These are phyloP conservation scores for Alternaria conjuncta DNA, from an alignment of 2,329 filamentous ascomycete species.

Conservation along the genomic window DNA sequence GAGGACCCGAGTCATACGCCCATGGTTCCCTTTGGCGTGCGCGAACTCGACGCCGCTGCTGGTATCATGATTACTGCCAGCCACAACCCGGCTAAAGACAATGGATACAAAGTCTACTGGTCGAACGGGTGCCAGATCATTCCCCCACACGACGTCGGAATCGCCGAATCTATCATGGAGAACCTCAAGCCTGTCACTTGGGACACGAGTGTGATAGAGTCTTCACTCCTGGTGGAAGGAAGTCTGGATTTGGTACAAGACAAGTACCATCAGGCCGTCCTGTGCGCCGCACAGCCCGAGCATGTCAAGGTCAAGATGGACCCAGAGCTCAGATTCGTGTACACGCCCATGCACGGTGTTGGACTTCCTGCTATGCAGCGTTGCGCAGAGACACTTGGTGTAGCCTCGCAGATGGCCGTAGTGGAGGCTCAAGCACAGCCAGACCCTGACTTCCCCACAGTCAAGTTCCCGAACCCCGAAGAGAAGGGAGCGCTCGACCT, in stretches of 20 bases:
- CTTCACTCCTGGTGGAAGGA: constrained; percentile 50
- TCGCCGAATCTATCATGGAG: constrained; percentile 62
- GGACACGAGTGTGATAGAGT: constrained; percentile 54
- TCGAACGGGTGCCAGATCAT: constrained; percentile 71
- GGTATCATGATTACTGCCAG: constrained; percentile 72
- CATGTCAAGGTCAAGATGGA: constrained; percentile 23
- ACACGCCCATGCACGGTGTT: constrained; percentile 65
- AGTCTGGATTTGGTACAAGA: constrained; percentile 51
- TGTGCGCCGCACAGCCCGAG: constrained; percentile 47
- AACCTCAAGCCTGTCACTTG: constrained; percentile 61
- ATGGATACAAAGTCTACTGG: constrained; percentile 73
- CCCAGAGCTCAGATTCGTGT: constrained; percentile 55
- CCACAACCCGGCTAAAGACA: constrained; percentile 69
- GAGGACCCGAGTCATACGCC: constrained; percentile 65
- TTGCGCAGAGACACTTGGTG: constrained; percentile 48
- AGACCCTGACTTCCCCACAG: constrained; percentile 68
- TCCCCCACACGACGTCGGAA: constrained; percentile 65
- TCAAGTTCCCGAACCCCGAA: constrained; percentile 70
- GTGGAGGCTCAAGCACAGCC: constrained; percentile 62
- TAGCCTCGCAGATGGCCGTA: constrained; percentile 54
- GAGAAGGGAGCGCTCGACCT: constrained; percentile 68
- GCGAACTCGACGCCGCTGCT: constrained; percentile 60
- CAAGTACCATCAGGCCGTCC: constrained; percentile 54
- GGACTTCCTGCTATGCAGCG: constrained; percentile 57
- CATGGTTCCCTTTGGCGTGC: constrained; percentile 67